phyloP scores from a whole-genome alignment of 2,329 filamentous ascomycete genomes.

The Chaetomium strumarium region DNA sequence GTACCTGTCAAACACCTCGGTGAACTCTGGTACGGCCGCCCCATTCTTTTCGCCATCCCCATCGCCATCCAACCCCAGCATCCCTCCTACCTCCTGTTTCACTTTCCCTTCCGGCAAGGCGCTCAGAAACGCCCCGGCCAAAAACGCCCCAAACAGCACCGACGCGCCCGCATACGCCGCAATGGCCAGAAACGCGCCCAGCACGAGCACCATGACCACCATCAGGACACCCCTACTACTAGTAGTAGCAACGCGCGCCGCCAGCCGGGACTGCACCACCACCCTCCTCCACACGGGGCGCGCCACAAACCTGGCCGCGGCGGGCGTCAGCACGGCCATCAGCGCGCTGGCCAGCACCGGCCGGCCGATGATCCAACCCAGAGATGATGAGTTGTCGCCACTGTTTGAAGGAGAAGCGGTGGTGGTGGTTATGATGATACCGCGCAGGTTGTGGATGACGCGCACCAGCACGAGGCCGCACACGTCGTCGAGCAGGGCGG shows the following conservation, averaged over 20 bases:
- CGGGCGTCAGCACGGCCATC: slow-evolving; percentile 21
- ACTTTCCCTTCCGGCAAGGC: slow-evolving; percentile 6
- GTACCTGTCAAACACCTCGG: slow-evolving; percentile 35
- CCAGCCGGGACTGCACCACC: background rate
- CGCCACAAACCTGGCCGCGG: slow-evolving; percentile 9
- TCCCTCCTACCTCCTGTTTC: too few species aligned
- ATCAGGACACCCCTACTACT: slow-evolving; percentile 7
- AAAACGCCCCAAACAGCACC: slow-evolving; percentile 22
- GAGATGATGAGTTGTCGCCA: slow-evolving; percentile 18
- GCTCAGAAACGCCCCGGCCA: slow-evolving; percentile 21
- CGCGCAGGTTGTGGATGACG: slow-evolving; percentile 61
- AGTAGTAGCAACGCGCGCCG: background rate
- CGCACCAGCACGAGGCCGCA: slow-evolving; percentile 72
- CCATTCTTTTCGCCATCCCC: background rate
- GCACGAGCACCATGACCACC: slow-evolving; percentile 14
- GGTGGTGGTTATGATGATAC: too few species aligned
- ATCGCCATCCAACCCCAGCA: too few species aligned
- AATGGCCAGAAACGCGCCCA: slow-evolving; percentile 20
- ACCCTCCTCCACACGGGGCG: slow-evolving; percentile 11
- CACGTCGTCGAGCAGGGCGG: slow-evolving; percentile 79
- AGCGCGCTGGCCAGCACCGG: slow-evolving; percentile 21
- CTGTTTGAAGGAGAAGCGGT: slow-evolving; percentile 3
- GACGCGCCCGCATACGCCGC: slow-evolving; percentile 23
- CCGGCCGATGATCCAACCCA: slow-evolving; percentile 26
- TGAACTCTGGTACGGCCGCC: background rate